A percentile compares a stretch with the other conserved stretches of the same genome.
phyloP scores from a whole-genome alignment of 148 eudicot species.

The Cornus controversa region DNA sequence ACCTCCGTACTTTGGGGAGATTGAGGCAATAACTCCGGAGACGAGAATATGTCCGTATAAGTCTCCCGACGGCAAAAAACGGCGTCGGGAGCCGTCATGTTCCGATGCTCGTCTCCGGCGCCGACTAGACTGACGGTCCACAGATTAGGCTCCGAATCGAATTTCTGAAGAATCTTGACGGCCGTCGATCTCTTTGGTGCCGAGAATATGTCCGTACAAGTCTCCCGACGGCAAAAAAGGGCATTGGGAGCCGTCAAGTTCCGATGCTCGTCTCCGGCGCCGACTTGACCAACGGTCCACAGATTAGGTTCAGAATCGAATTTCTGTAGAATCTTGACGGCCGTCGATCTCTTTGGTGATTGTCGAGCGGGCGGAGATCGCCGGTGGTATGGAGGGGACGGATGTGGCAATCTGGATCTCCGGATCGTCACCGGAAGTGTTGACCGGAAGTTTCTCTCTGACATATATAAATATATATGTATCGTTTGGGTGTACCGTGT shows the following conservation, averaged over 20 bases:
- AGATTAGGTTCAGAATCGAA: conserved; percentile 52
- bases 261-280: conserved; percentile 20
- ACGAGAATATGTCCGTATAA: conserved; percentile 34
- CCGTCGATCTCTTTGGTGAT: conserved; percentile 20
- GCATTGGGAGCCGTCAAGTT: conserved; percentile 20
- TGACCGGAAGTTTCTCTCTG: conserved; percentile 13
- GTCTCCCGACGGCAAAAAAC: conserved; percentile 35
- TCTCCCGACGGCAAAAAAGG: conserved; percentile 30
- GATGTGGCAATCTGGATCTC: conserved; percentile 5
- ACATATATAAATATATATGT: conserved; percentile 10
- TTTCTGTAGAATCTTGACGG: conserved; percentile 27
- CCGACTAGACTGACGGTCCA: neutral
- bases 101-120: conserved; percentile 22
- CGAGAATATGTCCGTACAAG: conserved; percentile 38
- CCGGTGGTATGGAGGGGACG: conserved; percentile 17
- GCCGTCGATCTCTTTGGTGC: too few relatives aligned
- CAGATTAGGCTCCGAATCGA: conserved; percentile 50
- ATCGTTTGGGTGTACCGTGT: too few relatives aligned
- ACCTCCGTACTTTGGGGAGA: conserved; percentile 38
- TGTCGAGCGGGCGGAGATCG: conserved; percentile 10
- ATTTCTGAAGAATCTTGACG: too few relatives aligned
- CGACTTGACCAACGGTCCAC: neutral
- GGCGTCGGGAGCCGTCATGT: conserved; percentile 19
- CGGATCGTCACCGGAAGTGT: conserved; percentile 13
- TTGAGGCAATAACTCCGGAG: conserved; percentile 12